Evolutionary conservation across 495 filamentous ascomycete species (phyloP).

Genomic region (Annulohypoxylon stygium): DNA sequence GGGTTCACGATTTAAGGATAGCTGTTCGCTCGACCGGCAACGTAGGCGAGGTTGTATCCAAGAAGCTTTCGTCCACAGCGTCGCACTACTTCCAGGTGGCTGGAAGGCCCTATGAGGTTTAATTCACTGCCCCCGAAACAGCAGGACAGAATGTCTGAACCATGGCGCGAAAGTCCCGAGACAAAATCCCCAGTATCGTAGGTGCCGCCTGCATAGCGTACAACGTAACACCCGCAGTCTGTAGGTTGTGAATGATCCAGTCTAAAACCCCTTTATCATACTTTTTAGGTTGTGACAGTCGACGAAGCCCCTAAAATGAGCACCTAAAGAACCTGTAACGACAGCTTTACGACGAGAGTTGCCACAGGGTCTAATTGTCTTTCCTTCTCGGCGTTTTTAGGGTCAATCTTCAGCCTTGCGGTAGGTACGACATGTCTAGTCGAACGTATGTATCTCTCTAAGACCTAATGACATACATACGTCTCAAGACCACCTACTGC

Average conservation of each 20-base stretch:
- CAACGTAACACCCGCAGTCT: constrained; percentile 24
- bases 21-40: constrained; percentile 14
- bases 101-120: constrained; percentile 12
- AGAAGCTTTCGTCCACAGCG: background rate
- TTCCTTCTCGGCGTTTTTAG: constrained; percentile 24
- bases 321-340: background rate
- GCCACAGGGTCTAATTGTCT: constrained; percentile 32
- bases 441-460: background rate
- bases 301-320: background rate
- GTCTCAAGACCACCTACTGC: constrained; percentile 24
- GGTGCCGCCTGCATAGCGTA: constrained; percentile 3
- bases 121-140: constrained; percentile 17
- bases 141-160: constrained; percentile 22
- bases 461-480: constrained; percentile 14
- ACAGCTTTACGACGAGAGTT: background rate
- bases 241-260: constrained; percentile 13
- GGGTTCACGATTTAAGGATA: constrained; percentile 15
- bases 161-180: constrained; percentile 42
- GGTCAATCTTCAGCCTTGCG: constrained; percentile 25
- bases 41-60: constrained; percentile 22
- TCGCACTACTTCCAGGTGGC: constrained; percentile 10
- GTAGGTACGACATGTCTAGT: constrained; percentile 13
- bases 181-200: constrained; percentile 22
- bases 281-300: background rate
- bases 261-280: constrained; percentile 13